Evolutionary conservation across 1,284 basidiomycete species (phyloP), one percentile per base, ranked within the genome.

Genomic region (Neolentinus lepideus): DNA sequence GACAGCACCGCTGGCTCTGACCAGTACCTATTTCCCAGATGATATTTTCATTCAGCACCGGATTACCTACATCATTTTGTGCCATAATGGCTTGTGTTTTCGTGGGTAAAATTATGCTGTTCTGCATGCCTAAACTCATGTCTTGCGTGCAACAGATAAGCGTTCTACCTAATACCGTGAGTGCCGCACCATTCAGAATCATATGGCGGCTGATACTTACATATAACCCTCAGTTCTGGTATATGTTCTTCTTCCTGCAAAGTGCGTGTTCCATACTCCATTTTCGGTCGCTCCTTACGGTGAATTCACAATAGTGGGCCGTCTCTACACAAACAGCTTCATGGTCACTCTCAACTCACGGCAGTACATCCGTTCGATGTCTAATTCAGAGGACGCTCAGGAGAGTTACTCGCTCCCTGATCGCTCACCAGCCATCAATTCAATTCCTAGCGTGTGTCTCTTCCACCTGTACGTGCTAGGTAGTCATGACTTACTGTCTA

Each of bases 11-110:
- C 38, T 43, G 38, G 33, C 16, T 35, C 33, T 9, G 33, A 9
- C 16, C 9, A 43, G 38, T n/a, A n/a, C 8, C 6, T n/a, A 4
- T 3, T n/a, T n/a, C 3, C 3, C 19, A 43, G 58, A 63, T 63
- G 50, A 56, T 63, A 9, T 63, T 63, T 55, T 60, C 61, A 11
- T 63, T 63, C 57, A 63, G 62, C 45, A 63, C 61, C 19, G 60
- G 51, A 43, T 21, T 43, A 43, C 38, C 38, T 43, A 43, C 38
- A 6, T 6, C 38, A 3, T 43, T 43, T 16, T 43, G 38, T 21
- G 38, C 38, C 3, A 43, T 43, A 16, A 43, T 43, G 38, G 38
- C 38, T 43, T 43, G 38, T n/a, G 16, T 43, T 8, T 43, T 16
- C 38, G 38, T 43, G 16, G n/a, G 38, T 43, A n/a, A 16, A n/a